Evolutionary conservation across 2,329 filamentous ascomycete species (phyloP).

Genomic region (Alternaria sp.): DNA sequence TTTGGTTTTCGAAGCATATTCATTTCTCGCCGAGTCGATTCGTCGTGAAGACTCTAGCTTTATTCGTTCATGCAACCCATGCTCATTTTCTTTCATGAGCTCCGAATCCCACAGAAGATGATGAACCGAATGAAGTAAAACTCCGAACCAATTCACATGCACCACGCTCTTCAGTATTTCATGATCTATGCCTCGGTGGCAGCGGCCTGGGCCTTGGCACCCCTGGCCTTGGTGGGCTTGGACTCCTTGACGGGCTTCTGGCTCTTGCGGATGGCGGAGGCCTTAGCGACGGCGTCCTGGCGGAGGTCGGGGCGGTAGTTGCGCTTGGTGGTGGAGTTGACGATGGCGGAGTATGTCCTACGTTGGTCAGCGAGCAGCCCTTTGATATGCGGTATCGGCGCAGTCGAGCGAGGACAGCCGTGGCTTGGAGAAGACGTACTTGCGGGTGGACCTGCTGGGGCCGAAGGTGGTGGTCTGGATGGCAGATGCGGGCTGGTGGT

Average conservation of each 20-base stretch:
- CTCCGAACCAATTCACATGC: conserved; percentile 19
- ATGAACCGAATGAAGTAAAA: conserved; percentile 30
- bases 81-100: conserved; percentile 15
- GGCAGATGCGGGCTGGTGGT: conserved; percentile 74
- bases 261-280: conserved; percentile 80
- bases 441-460: conserved; percentile 76
- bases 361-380: conserved; percentile 3
- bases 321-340: conserved; percentile 80
- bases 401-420: background rate
- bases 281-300: conserved; percentile 77
- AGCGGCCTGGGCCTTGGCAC: conserved; percentile 79
- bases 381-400: background rate
- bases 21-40: conserved; percentile 17
- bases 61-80: conserved; percentile 16
- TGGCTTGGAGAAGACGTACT: conserved; percentile 63
- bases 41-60: conserved; percentile 13
- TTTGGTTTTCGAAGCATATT: conserved; percentile 16
- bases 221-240: conserved; percentile 76
- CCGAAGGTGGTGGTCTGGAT: conserved; percentile 71
- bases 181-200: conserved; percentile 37
- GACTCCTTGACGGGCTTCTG: conserved; percentile 80
- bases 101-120: conserved; percentile 18
- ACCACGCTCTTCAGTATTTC: conserved; percentile 11
- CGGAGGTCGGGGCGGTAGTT: conserved; percentile 72
- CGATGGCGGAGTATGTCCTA: conserved; percentile 85